These are phyloP conservation scores for Aspergillus sp. DNA, from an alignment of 2,329 filamentous ascomycete species.

Conservation along the genomic window DNA sequence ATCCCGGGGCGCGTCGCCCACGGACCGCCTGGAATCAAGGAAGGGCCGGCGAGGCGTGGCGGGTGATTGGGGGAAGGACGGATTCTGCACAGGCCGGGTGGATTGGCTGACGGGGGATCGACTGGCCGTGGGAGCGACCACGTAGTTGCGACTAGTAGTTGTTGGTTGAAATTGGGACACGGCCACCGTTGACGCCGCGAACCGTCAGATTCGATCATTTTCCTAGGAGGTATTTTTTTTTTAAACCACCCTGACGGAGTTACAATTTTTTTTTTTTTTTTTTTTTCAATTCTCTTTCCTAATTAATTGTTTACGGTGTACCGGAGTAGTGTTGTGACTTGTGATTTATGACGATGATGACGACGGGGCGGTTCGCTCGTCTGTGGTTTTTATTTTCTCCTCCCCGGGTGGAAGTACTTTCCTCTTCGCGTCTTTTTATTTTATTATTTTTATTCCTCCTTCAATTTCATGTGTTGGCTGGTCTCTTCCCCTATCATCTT, in stretches of 20 bases:
- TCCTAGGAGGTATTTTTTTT: no score
- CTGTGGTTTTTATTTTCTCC: neutral
- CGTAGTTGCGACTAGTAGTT: conserved; percentile 10
- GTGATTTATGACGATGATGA: neutral
- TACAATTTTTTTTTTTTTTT: neutral
- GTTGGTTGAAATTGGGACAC: neutral
- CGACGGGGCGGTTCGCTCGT: neutral
- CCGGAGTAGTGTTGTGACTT: neutral
- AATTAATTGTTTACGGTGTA: neutral
- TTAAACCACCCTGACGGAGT: no score
- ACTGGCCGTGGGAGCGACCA: conserved; percentile 24
- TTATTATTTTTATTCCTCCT: neutral
- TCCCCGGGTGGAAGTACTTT: neutral
- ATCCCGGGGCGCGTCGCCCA: neutral
- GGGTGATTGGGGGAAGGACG: neutral
- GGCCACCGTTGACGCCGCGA: conserved; percentile 6
- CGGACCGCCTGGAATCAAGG: neutral
- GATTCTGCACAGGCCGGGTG: conserved; percentile 8
- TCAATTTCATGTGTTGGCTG: neutral
- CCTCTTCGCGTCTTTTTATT: neutral
- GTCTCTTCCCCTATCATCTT: neutral
- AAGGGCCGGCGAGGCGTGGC: neutral
- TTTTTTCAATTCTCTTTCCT: neutral
- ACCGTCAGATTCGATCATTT: conserved; percentile 1
- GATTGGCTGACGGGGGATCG: conserved; percentile 13